A percentile compares a stretch with the other conserved stretches of the same genome.
Evolutionary conservation across 2,329 filamentous ascomycete species (phyloP).

Genomic region (Claviceps lovelessii): DNA sequence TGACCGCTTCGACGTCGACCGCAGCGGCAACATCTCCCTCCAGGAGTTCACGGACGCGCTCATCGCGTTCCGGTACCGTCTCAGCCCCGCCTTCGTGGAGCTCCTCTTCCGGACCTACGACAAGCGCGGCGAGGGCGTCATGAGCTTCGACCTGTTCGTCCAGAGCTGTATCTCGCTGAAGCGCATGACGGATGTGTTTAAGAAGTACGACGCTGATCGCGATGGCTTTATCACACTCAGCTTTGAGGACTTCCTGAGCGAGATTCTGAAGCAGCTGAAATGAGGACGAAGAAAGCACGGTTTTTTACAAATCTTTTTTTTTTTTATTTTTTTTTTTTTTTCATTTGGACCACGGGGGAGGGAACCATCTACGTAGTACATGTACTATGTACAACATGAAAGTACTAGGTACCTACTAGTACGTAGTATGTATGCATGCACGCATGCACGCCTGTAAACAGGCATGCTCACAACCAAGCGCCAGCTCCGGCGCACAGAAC

Average conservation of each 20-base stretch:
- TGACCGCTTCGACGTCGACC: slow-evolving; percentile 84
- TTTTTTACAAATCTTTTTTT: too few species aligned
- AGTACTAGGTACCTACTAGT: too few species aligned
- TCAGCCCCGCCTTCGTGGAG: slow-evolving; percentile 70
- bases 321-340: too few species aligned
- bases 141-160: slow-evolving; percentile 93
- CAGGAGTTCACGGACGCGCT: slow-evolving; percentile 82
- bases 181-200: slow-evolving; percentile 98
- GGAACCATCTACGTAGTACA: too few species aligned
- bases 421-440: too few species aligned
- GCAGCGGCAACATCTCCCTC: slow-evolving; percentile 71
- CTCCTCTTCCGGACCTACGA: slow-evolving; percentile 84
- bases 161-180: slow-evolving; percentile 94
- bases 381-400: too few species aligned
- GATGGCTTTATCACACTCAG: slow-evolving; percentile 82
- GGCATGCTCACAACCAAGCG: too few species aligned
- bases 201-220: slow-evolving; percentile 93
- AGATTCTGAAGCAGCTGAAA: slow-evolving; percentile 48
- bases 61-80: slow-evolving; percentile 81
- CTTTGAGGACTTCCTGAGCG: slow-evolving; percentile 68
- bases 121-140: slow-evolving; percentile 53
- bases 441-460: too few species aligned
- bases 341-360: too few species aligned
- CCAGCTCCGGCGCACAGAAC: too few species aligned
- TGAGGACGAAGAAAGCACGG: slow-evolving; percentile 13